Evolutionary conservation across 768 basidiomycete genomes (phyloP).

Genomic region (Termitomyces heimii): DNA sequence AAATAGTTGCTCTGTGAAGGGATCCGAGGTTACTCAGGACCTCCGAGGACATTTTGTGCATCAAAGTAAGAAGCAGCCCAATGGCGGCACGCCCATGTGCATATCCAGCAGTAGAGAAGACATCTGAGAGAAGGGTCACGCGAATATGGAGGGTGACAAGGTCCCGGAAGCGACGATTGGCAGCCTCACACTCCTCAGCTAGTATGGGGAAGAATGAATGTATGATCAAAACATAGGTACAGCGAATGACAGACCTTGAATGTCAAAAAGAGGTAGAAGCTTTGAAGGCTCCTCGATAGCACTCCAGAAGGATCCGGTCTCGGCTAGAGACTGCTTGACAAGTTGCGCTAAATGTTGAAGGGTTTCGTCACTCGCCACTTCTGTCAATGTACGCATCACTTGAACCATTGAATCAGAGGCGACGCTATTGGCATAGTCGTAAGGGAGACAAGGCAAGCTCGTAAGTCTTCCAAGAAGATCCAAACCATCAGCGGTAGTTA

Average conservation of each 20-base stretch:
- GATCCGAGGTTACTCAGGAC: constrained; percentile 70
- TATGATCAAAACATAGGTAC: not conserved
- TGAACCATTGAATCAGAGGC: constrained; percentile 85
- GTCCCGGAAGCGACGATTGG: constrained; percentile 63
- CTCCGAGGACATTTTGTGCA: constrained; percentile 53
- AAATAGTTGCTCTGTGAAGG: constrained; percentile 76
- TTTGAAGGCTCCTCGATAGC: constrained; percentile 48
- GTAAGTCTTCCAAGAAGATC: constrained; percentile 71
- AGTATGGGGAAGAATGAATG: constrained; percentile 7
- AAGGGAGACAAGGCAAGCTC: constrained; percentile 80
- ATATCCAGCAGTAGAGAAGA: constrained; percentile 79
- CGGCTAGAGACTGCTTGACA: constrained; percentile 62
- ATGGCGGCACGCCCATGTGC: constrained; percentile 75
- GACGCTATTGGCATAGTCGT: constrained; percentile 80
- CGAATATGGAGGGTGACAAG: constrained; percentile 75
- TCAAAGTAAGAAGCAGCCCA: constrained; percentile 68
- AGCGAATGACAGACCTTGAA: constrained; percentile 29
- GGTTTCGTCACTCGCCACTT: constrained; percentile 76
- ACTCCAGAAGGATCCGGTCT: constrained; percentile 71
- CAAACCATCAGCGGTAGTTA: constrained; percentile 67
- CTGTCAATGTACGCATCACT: constrained; percentile 84
- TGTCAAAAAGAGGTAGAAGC: constrained; percentile 58
- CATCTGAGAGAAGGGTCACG: constrained; percentile 78
- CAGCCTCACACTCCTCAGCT: constrained; percentile 42
- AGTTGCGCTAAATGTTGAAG: constrained; percentile 63